phyloP scores from a whole-genome alignment of 164 flowering plant genomes.

The Nymphaea thermarum region DNA sequence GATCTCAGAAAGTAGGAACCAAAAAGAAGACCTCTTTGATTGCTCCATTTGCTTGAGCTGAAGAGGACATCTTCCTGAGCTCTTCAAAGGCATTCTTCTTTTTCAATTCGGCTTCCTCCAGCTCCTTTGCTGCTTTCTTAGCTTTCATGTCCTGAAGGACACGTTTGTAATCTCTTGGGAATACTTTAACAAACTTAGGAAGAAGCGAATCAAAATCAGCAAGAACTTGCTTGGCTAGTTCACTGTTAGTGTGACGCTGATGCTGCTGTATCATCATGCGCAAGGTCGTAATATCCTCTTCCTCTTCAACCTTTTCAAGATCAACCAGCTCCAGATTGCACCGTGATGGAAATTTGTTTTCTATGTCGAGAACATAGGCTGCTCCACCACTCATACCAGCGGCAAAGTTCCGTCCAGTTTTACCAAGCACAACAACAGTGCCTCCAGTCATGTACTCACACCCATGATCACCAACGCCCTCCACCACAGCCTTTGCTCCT shows the following conservation, averaged over 20 bases:
- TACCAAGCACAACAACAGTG: constrained; percentile 87
- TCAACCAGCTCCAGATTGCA: constrained; percentile 93
- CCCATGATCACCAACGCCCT: constrained; percentile 99
- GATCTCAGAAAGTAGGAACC: too few relatives aligned
- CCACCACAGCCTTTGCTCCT: constrained; percentile 92
- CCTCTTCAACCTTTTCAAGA: constrained; percentile 94
- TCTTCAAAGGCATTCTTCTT: constrained; percentile 91
- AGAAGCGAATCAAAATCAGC: constrained; percentile 62
- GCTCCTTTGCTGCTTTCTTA: constrained; percentile 26
- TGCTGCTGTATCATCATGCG: constrained; percentile 97
- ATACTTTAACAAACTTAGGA: constrained; percentile 84
- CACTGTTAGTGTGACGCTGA: constrained; percentile 85
- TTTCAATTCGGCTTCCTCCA: constrained; percentile 49
- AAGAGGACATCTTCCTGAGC: constrained; percentile 77
- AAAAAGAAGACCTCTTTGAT: constrained; percentile 8
- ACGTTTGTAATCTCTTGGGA: constrained; percentile 91
- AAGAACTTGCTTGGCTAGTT: constrained; percentile 71
- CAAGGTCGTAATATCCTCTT: constrained; percentile 70
- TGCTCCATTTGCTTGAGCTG: constrained; percentile 23
- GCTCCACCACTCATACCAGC: constrained; percentile 99
- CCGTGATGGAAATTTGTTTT: constrained; percentile 48
- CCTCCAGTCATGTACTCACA: constrained; percentile 99
- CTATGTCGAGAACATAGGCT: constrained; percentile 89
- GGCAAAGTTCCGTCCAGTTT: constrained; percentile 97
- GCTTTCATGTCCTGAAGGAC: constrained; percentile 57